Conservation (phyloP, 345 rosid genomes). For the Eucalyptus paniculata region DNA sequence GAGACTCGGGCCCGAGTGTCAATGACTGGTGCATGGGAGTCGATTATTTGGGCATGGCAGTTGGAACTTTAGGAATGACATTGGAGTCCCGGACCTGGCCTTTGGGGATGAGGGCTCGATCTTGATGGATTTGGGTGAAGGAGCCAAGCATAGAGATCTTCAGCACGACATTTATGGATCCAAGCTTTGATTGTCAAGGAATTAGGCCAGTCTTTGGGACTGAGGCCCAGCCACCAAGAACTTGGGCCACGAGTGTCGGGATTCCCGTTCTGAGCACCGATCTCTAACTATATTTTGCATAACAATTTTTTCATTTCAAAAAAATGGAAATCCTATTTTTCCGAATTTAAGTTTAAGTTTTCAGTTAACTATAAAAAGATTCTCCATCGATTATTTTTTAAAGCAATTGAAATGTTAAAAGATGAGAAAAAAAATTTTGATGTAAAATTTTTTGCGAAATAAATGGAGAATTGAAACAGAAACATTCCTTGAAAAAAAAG, state of each 20-base stretch:
- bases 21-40: background rate
- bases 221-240: background rate
- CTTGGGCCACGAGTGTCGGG: background rate
- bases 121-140: background rate
- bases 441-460: background rate
- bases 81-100: background rate
- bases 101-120: background rate
- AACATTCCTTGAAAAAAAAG: background rate
- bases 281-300: background rate
- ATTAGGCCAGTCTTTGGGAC: background rate
- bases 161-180: background rate
- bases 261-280: fast-evolving
- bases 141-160: background rate
- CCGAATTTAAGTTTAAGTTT: background rate
- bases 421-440: background rate
- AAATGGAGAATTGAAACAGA: background rate
- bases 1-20: background rate
- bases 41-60: background rate
- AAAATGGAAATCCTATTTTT: background rate
- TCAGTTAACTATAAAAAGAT: background rate
- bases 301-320: background rate
- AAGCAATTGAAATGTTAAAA: background rate
- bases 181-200: background rate
- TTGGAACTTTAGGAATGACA: background rate
- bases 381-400: fast-evolving